These are phyloP conservation scores for Mycena metata DNA, from an alignment of 768 basidiomycete species.

Conservation along the genomic window DNA sequence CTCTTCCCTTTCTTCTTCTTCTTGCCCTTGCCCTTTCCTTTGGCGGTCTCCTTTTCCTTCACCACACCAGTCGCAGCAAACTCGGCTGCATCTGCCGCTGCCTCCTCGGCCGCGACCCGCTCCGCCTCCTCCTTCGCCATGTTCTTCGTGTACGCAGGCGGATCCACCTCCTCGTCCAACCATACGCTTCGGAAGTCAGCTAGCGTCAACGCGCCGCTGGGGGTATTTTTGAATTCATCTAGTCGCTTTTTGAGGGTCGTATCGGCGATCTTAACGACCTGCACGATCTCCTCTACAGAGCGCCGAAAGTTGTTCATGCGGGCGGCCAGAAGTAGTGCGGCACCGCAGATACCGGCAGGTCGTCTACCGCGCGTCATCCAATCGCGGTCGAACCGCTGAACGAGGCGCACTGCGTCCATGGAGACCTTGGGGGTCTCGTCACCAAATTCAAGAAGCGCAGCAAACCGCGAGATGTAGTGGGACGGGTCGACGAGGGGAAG, in stretches of 20 bases:
- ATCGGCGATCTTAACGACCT: slow-evolving; percentile 99
- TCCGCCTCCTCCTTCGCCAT: slow-evolving; percentile 77
- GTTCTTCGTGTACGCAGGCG: slow-evolving; percentile 88
- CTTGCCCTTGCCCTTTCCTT: slow-evolving; percentile 45
- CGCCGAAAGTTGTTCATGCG: slow-evolving; percentile 98
- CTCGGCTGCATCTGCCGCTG: slow-evolving; percentile 44
- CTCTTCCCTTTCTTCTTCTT: slow-evolving; percentile 51
- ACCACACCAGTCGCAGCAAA: slow-evolving; percentile 44
- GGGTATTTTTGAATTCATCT: slow-evolving; percentile 94
- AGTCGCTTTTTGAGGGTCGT: slow-evolving; percentile 93
- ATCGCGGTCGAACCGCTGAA: slow-evolving; percentile 93
- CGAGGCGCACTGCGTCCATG: slow-evolving; percentile 92
- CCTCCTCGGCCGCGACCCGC: slow-evolving; percentile 55
- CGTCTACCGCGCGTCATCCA: slow-evolving; percentile 98
- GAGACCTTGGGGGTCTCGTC: slow-evolving; percentile 94
- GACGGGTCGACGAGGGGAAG: slow-evolving; percentile 95
- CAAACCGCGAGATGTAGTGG: slow-evolving; percentile 96
- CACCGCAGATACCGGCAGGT: slow-evolving; percentile 98
- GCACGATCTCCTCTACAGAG: slow-evolving; percentile 95
- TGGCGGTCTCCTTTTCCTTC: slow-evolving; percentile 45
- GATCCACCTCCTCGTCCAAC: slow-evolving; percentile 93
- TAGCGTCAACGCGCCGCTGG: slow-evolving; percentile 86
- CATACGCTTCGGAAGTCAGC: slow-evolving; percentile 92
- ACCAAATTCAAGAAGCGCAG: slow-evolving; percentile 94
- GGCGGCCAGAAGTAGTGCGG: slow-evolving; percentile 93